A percentile compares a stretch with the other conserved stretches of the same genome.
Evolutionary conservation across 139 green algal genomes (phyloP).

Genomic region (Chlorella sp.): DNA sequence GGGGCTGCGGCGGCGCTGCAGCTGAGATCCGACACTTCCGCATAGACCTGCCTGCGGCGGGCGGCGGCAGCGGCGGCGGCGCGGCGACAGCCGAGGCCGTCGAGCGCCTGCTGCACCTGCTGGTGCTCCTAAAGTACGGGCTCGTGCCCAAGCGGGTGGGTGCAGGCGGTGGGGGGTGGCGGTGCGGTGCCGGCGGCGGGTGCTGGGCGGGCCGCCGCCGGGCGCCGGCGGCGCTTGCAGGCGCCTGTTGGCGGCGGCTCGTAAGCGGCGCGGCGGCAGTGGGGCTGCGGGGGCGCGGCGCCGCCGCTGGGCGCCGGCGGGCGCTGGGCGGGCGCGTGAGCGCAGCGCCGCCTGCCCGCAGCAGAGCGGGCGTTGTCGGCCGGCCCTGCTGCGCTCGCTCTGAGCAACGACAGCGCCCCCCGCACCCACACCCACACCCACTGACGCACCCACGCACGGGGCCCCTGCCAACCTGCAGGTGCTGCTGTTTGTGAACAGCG

Average conservation of each 20-base stretch:
- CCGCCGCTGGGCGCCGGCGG: background rate
- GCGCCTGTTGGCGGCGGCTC: too few relatives aligned
- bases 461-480: constrained; percentile 42
- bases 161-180: background rate
- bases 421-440: background rate
- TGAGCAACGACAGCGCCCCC: background rate
- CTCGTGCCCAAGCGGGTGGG: constrained; percentile 75
- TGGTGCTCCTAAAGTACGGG: constrained; percentile 83
- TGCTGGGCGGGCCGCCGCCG: background rate
- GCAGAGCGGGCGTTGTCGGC: too few relatives aligned
- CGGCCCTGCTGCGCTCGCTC: too few relatives aligned
- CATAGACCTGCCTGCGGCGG: constrained; percentile 29
- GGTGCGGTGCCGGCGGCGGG: background rate
- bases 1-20: constrained; percentile 28
- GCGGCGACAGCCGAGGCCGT: constrained; percentile 49
- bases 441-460: background rate
- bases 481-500: constrained; percentile 92
- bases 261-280: background rate
- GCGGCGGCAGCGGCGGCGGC: background rate
- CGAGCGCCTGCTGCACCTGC: constrained; percentile 67
- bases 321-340: too few relatives aligned
- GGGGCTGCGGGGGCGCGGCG: background rate
- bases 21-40: constrained; percentile 64
- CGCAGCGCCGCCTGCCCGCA: too few relatives aligned
- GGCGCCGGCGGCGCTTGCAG: too few relatives aligned